phyloP scores from a whole-genome alignment of 2,329 filamentous ascomycete species.

The Clarireedia homoeocarpa region DNA sequence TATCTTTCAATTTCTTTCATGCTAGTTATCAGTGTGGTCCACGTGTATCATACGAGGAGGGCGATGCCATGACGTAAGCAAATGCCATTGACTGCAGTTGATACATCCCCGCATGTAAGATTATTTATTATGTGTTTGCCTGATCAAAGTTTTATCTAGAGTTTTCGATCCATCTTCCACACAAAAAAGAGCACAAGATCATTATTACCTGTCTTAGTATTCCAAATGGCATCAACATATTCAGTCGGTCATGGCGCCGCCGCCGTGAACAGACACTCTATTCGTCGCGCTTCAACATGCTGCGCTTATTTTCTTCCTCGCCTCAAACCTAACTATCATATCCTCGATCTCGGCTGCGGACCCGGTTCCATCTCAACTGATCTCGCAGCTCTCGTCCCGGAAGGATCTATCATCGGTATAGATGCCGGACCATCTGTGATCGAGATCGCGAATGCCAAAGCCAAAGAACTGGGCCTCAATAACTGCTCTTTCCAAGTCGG shows the following conservation, averaged over 20 bases:
- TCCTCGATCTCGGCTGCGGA: constrained; percentile 8
- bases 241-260: not conserved
- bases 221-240: constrained; percentile 1
- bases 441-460: not conserved
- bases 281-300: constrained; percentile 4
- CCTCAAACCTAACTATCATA: not conserved
- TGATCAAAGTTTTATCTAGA: no score
- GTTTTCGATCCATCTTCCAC: not conserved
- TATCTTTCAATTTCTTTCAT: no score
- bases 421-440: not conserved
- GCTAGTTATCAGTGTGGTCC: no score
- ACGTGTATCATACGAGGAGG: no score
- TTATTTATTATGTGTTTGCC: no score
- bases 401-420: not conserved
- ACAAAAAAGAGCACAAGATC: not conserved
- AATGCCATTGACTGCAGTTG: no score
- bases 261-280: not conserved
- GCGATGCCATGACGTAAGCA: no score
- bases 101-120: no score
- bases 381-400: not conserved
- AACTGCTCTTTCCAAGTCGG: constrained; percentile 7
- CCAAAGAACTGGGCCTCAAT: not conserved
- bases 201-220: not conserved
- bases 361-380: constrained; percentile 3
- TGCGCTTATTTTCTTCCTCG: constrained; percentile 6